Evolutionary conservation across 2,329 filamentous ascomycete genomes (phyloP), one percentile per base, ranked within the genome.

Genomic region (Talaromyces sp.): DNA sequence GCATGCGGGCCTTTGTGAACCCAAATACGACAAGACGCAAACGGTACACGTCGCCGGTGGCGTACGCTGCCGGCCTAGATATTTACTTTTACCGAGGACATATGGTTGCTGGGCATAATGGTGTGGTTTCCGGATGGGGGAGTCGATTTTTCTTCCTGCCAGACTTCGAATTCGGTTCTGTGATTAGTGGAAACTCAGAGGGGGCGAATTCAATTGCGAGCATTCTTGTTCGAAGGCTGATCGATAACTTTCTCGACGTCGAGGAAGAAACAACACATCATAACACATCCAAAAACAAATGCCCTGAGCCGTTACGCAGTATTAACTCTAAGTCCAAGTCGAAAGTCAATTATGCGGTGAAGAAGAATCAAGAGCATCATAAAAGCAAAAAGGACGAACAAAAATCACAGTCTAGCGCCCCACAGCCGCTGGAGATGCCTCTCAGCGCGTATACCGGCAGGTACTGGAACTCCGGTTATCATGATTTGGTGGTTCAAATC

Each of bases 91-190:
- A 75, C 58, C 65, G 67, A 14, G 70, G 71, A 4, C 58, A 65
- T 46, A 63, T 65, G 63, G 64, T 75, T 51, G 57, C 74, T 21
- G 59, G 62, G 1, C 73, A 75, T 38, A 65, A 72, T 38, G 73
- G 73, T 1, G 46, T 53, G 4, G 63, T 71, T n/a, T 21, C 62
- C 1, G 72, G 73, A 11, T 73, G 69, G 35, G 65, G 61, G 3
- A 68, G 64, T 35, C 56, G 58, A 1, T 59, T 59, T 43, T n/a
- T 59, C 13, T 59, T 55, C 9, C 26, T 59, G 19, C 58, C 58
- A 46, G 58, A 59, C 9, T 29, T 49, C 21, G 51, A 24, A 11
- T 55, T 59, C 8, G 58, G 58, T 1, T 52, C 38, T 41, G 58
- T 59, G 1, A 29, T 59, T 26, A 7, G 55, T n/a, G 58, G 58